Conservation (phyloP, 164 flowering plant genomes). For the Stephania japonica region DNA sequence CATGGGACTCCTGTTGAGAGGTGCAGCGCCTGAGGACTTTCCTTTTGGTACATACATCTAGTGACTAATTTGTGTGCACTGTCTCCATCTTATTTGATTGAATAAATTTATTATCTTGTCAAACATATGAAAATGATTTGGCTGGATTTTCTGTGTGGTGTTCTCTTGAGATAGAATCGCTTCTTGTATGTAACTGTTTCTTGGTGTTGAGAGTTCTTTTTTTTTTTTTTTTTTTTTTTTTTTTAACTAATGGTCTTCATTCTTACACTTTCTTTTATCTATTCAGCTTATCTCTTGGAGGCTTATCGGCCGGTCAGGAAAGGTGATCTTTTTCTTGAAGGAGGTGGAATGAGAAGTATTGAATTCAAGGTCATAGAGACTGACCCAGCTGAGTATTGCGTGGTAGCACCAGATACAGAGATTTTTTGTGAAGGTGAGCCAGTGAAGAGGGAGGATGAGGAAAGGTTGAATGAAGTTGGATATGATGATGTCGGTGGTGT, state of each 20-base stretch:
- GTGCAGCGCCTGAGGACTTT: not conserved
- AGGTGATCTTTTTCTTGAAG: constrained; percentile 70
- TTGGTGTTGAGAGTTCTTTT: not conserved
- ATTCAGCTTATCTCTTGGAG: constrained; percentile 76
- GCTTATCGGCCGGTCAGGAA: constrained; percentile 80
- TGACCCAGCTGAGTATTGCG: constrained; percentile 76
- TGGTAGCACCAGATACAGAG: constrained; percentile 81
- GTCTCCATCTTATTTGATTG: no score
- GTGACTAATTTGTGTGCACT: no score
- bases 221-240: no score
- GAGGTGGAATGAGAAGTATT: constrained; percentile 82
- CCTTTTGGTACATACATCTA: not conserved
- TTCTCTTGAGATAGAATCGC: no score
- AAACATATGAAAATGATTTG: no score
- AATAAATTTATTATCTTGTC: no score
- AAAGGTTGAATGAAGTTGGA: constrained; percentile 66
- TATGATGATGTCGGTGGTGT: constrained; percentile 91
- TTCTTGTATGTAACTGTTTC: no score
- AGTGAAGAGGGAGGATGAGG: constrained; percentile 68
- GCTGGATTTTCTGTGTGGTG: no score
- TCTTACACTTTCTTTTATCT: not conserved
- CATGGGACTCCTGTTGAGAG: not conserved
- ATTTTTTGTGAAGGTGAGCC: constrained; percentile 89
- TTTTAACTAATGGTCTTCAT: not conserved
- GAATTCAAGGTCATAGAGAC: constrained; percentile 84